Base-by-base conservation (phyloP, 331 rosid genomes). In the Quercus lobata region DNA sequence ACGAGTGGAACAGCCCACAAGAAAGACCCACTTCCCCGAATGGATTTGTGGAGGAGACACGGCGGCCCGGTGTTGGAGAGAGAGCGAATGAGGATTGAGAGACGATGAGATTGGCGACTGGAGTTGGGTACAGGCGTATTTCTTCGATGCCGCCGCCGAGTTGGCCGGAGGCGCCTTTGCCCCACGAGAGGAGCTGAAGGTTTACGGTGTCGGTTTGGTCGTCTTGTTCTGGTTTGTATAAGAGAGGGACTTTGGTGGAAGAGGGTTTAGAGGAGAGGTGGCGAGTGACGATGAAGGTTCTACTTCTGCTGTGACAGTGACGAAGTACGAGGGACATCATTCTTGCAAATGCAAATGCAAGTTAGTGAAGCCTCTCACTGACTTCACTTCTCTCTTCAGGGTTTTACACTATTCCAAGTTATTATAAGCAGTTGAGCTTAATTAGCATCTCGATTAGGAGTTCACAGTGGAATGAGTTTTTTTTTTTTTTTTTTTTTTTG, bases 71-170 rank as follows among this genome's bases (percentile, higher is more conserved):
- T 58, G 89, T 78, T 74, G 75, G 87, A 49, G 88, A 87, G 58
- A 91, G 85, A 24, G 86, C 4, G 82, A 91, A 89, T 29, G 92
- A 85, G 24, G 90, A 72, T 29, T 86, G 75, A 1, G 96, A 93
- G 18, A 91, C 76, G 21, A 82, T 10, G 12, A 93, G 90, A 65
- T 88, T 86, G 65, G 97, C 94, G 0, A 95, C 92, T 3, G 93
- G 93, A 21, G 92, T 81, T 29, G 98, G 99, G 88, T 93, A 95
- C 34, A 95, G 83, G 15, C 96, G 92, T 65, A 86, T 88, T 85
- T 95, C 99, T 66, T 95, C 98, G 34, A 81, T 81, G 77, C 98
- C 97, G 56, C 99, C 99, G 35, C 99, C 99, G 72, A 95, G 97
- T 78, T 95, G 98, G 32, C 98, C 99, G 5, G 98, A 95, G 79